Conservation (phyloP, 352 stramenopile species). For the Pythium phragmitis region DNA sequence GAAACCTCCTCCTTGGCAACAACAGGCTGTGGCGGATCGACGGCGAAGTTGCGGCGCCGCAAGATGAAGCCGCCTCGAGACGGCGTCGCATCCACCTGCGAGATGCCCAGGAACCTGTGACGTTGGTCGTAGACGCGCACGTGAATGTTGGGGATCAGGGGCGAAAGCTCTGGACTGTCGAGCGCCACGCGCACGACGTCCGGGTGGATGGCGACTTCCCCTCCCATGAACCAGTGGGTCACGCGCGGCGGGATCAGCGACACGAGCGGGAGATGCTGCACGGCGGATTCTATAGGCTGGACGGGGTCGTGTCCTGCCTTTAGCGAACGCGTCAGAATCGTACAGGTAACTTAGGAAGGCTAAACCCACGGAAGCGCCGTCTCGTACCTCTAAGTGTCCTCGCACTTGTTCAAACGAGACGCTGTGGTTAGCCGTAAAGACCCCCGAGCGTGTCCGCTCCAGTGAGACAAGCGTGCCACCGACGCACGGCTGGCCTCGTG, state of each 20-base stretch:
- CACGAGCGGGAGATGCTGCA: slow-evolving; percentile 55
- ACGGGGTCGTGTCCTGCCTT: slow-evolving; percentile 42
- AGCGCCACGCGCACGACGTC: slow-evolving; percentile 28
- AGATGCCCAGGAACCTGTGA: slow-evolving; percentile 49
- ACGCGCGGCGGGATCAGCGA: slow-evolving; percentile 35
- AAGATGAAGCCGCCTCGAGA: slow-evolving; percentile 41
- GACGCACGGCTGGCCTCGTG: slow-evolving; percentile 24
- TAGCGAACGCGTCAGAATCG: slow-evolving; percentile 1
- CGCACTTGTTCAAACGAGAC: slow-evolving; percentile 56
- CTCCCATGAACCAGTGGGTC: slow-evolving; percentile 46
- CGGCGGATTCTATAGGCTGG: slow-evolving; percentile 53
- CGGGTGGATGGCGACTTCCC: slow-evolving; percentile 35
- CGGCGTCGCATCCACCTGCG: slow-evolving; percentile 43
- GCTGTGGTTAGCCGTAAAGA: slow-evolving; percentile 53
- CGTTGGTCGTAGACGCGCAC: slow-evolving; percentile 55
- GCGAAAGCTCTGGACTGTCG: slow-evolving; percentile 11
- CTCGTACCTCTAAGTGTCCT: slow-evolving; percentile 37
- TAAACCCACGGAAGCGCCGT: neutral
- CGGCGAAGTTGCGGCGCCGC: slow-evolving; percentile 59
- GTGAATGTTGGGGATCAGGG: slow-evolving; percentile 35
- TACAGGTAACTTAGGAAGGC: neutral
- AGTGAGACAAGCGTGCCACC: slow-evolving; percentile 68
- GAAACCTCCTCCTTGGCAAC: neutral
- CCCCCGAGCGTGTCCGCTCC: slow-evolving; percentile 61
- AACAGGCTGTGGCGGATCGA: neutral